Evolutionary conservation across 257 asterid species (phyloP).

Genomic region (Cynanchum wilfordii): DNA sequence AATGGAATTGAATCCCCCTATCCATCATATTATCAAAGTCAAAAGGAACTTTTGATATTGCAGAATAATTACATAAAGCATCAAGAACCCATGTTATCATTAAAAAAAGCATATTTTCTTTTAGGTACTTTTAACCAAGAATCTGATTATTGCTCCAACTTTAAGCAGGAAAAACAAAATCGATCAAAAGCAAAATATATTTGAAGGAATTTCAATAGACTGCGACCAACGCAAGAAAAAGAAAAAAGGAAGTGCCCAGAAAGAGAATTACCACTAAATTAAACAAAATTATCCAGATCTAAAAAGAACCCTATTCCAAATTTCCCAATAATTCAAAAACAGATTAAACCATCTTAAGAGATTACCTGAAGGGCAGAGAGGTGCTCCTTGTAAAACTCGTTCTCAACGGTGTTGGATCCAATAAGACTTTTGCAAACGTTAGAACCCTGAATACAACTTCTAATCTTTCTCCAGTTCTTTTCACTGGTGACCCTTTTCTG

Average conservation of each 20-base stretch:
- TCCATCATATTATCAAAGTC: not conserved
- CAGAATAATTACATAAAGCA: not conserved
- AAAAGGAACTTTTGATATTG: not conserved
- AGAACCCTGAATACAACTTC: slow-evolving; percentile 63
- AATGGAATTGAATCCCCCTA: not conserved
- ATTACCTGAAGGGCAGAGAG: slow-evolving; percentile 78
- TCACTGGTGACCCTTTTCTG: slow-evolving; percentile 58
- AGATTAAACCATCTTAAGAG: not conserved
- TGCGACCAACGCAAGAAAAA: not conserved
- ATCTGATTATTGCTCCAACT: not conserved
- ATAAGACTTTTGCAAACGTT: slow-evolving; percentile 56
- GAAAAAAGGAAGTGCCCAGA: not conserved
- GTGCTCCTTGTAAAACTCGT: slow-evolving; percentile 35
- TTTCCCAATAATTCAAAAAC: not conserved
- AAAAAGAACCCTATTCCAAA: not conserved
- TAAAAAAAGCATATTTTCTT: slow-evolving; percentile 3
- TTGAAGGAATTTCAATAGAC: not conserved
- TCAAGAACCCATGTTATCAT: slow-evolving; percentile 1
- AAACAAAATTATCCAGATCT: slow-evolving; percentile 12
- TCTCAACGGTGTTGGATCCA: slow-evolving; percentile 27
- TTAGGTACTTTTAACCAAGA: not conserved
- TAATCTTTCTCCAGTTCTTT: slow-evolving; percentile 53
- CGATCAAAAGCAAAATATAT: not conserved
- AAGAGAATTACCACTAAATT: not conserved
- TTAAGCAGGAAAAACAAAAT: not conserved